Percentiles rank a stretch among this genome's conserved stretches.
These are phyloP conservation scores for Mediolabrus comicus DNA, from an alignment of 108 stramenopile genomes.

Conservation along the genomic window DNA sequence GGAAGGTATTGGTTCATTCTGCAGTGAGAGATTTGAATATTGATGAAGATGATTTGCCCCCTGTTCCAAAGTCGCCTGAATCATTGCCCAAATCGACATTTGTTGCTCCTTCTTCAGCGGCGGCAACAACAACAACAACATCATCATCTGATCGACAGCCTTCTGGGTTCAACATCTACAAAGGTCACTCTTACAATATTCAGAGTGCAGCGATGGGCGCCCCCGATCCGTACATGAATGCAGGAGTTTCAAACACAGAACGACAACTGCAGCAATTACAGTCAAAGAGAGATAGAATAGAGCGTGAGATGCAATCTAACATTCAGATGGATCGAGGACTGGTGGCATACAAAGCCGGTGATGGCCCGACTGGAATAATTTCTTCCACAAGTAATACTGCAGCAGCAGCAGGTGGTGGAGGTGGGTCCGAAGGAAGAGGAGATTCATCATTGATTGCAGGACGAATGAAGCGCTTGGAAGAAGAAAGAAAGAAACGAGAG, in stretches of 20 bases:
- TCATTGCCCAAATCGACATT: constrained; percentile 9
- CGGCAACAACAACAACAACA: neutral
- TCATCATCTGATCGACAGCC: neutral
- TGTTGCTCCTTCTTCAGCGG: neutral
- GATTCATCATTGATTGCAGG: constrained; percentile 64
- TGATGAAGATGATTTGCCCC: constrained; percentile 44
- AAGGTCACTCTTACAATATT: constrained; percentile 62
- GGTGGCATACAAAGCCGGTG: constrained; percentile 50
- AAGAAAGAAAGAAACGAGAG: constrained; percentile 60
- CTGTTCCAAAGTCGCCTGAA: constrained; percentile 21
- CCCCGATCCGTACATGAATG: constrained; percentile 50
- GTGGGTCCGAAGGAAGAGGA: constrained; percentile 15
- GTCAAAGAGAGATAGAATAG: constrained; percentile 56
- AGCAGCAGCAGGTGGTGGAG: constrained; percentile 7
- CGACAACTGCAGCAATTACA: constrained; percentile 42
- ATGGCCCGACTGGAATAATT: constrained; percentile 21
- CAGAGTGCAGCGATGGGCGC: constrained; percentile 64
- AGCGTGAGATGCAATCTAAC: constrained; percentile 47
- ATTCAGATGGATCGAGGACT: constrained; percentile 53
- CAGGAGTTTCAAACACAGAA: constrained; percentile 45
- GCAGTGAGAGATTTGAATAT: constrained; percentile 50
- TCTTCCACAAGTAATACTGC: neutral
- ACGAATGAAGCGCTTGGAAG: constrained; percentile 48
- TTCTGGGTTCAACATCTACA: constrained; percentile 66
- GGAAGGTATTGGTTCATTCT: constrained; percentile 42